phyloP scores from a whole-genome alignment of 768 basidiomycete species.

The Pisolithus microcarpus region DNA sequence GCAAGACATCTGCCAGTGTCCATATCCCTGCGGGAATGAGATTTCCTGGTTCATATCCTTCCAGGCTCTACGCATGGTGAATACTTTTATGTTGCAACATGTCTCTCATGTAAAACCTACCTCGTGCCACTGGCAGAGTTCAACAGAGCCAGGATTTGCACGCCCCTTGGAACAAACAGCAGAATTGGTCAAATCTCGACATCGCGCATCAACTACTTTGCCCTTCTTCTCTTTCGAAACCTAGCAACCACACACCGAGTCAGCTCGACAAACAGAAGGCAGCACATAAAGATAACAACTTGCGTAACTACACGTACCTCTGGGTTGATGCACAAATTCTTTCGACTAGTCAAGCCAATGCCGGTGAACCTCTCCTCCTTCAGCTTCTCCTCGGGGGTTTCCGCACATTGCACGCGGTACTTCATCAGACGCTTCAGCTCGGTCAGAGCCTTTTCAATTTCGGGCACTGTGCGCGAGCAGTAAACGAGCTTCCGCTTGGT shows the following conservation, averaged over 20 bases:
- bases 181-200: conserved; percentile 89
- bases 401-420: conserved; percentile 70
- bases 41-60: conserved; percentile 71
- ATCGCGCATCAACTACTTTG: conserved; percentile 92
- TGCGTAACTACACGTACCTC: conserved; percentile 47
- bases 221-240: conserved; percentile 98
- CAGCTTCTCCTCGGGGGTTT: conserved; percentile 62
- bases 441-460: conserved; percentile 96
- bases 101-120: conserved; percentile 35
- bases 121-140: conserved; percentile 94
- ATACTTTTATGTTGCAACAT: not conserved
- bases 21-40: conserved; percentile 82
- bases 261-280: not conserved
- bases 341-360: conserved; percentile 88
- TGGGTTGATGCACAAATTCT: conserved; percentile 94
- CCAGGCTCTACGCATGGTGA: conserved; percentile 56
- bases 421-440: conserved; percentile 92
- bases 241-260: conserved; percentile 31
- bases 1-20: conserved; percentile 89
- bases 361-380: conserved; percentile 84
- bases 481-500: conserved; percentile 92
- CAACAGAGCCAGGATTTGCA: conserved; percentile 81
- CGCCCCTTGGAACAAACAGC: conserved; percentile 77
- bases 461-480: conserved; percentile 98
- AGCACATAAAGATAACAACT: not conserved